Percentiles rank a stretch among this genome's conserved stretches.
Conservation (phyloP, 2,329 filamentous ascomycete species). For the Fusarium fujikuroi region DNA sequence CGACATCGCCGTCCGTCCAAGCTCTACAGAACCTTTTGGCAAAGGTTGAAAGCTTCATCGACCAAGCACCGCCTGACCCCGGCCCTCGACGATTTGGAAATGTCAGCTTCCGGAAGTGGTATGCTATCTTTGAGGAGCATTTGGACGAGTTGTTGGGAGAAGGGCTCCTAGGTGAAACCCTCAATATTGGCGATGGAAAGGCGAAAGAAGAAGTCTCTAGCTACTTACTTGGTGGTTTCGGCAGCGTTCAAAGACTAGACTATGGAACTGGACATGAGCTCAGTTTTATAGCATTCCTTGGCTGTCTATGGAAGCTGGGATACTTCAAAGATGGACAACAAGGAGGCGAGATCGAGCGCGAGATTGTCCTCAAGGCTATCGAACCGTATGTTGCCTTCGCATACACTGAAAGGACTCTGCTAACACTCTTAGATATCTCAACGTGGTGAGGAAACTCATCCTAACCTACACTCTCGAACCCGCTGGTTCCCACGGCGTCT, state of each 20-base stretch:
- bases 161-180: conserved; percentile 46
- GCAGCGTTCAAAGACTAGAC: conserved; percentile 88
- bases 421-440: conserved; percentile 70
- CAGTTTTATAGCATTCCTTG: conserved; percentile 92
- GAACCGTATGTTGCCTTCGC: conserved; percentile 72
- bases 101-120: conserved; percentile 88
- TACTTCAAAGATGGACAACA: conserved; percentile 71
- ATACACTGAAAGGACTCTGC: background rate
- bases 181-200: conserved; percentile 51
- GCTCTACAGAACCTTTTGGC: conserved; percentile 74
- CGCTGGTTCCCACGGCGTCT: conserved; percentile 95
- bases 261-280: conserved; percentile 97
- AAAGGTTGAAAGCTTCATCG: conserved; percentile 73
- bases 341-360: conserved; percentile 73
- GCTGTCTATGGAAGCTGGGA: conserved; percentile 88
- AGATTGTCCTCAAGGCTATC: conserved; percentile 83
- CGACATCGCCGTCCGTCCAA: conserved; percentile 64
- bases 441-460: conserved; percentile 83
- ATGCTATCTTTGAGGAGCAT: conserved; percentile 72
- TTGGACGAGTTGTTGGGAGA: conserved; percentile 53
- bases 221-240: conserved; percentile 88
- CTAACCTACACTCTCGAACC: conserved; percentile 93
- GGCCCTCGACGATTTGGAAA: conserved; percentile 94
- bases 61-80: conserved; percentile 83
- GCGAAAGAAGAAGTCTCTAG: conserved; percentile 75